These are phyloP conservation scores for Plenodomus lindquistii DNA, from an alignment of 2,329 filamentous ascomycete genomes.

Conservation along the genomic window DNA sequence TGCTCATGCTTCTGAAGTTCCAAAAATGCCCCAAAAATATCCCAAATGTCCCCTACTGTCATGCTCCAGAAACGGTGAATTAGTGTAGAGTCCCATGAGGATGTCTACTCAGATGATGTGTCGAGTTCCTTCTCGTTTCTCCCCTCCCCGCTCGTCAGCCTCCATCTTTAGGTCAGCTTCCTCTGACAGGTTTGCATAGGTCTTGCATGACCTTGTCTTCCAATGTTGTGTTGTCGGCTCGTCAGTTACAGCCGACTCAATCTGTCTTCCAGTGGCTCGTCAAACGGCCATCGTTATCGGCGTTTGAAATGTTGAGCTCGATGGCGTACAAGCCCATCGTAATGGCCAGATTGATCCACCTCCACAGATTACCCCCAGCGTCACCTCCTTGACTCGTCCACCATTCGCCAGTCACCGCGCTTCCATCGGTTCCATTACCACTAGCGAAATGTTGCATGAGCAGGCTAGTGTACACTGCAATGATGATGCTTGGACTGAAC, in stretches of 20 bases:
- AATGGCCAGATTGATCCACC: conserved; percentile 88
- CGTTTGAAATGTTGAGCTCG: conserved; percentile 84
- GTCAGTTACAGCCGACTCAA: conserved; percentile 42
- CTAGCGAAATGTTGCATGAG: conserved; percentile 91
- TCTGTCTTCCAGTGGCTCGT: conserved; percentile 92
- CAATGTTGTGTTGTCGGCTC: neutral
- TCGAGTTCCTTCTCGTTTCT: neutral
- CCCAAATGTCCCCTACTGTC: neutral
- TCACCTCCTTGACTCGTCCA: conserved; percentile 87
- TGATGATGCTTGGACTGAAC: conserved; percentile 92
- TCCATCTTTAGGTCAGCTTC: neutral
- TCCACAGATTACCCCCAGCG: conserved; percentile 81
- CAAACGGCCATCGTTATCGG: conserved; percentile 73
- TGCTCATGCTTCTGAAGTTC: neutral
- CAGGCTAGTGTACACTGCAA: conserved; percentile 94
- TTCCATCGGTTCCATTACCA: conserved; percentile 56
- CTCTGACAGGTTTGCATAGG: neutral
- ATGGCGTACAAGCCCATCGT: conserved; percentile 91
- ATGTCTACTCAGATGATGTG: neutral
- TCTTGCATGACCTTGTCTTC: neutral
- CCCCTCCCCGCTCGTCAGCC: neutral
- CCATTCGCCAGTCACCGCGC: conserved; percentile 61
- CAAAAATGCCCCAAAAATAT: neutral
- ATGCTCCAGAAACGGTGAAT: neutral
- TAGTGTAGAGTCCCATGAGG: neutral